phyloP scores from a whole-genome alignment of 306 rosid genomes.

The Vigna mungo region DNA sequence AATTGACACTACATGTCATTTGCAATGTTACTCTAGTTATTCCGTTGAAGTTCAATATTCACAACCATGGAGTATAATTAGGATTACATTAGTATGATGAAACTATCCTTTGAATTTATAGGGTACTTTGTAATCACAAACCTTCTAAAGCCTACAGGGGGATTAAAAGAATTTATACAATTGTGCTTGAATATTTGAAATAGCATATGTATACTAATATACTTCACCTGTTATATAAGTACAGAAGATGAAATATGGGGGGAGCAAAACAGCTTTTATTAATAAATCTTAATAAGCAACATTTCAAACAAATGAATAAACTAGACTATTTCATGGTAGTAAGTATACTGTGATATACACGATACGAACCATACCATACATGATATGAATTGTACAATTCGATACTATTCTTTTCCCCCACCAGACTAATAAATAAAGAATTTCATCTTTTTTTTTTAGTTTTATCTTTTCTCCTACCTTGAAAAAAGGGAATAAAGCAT shows the following conservation, averaged over 20 bases:
- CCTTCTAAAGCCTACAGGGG: background rate
- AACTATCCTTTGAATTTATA: background rate
- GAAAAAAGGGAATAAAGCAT: too few species aligned
- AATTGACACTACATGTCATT: background rate
- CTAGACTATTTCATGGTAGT: too few species aligned
- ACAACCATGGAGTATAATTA: background rate
- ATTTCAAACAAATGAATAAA: background rate
- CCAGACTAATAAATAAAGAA: too few species aligned
- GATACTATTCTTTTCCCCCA: too few species aligned
- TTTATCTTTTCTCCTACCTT: too few species aligned
- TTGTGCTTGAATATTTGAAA: background rate
- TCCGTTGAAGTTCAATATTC: background rate
- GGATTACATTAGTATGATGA: background rate
- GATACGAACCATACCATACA: too few species aligned
- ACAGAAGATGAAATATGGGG: too few species aligned
- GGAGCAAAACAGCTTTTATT: too few species aligned
- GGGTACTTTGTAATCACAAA: background rate
- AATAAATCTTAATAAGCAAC: background rate
- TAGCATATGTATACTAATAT: background rate
- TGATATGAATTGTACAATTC: too few species aligned
- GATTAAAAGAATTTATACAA: background rate
- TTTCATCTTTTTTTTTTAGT: too few species aligned
- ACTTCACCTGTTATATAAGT: background rate
- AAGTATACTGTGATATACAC: too few species aligned
- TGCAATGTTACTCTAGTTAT: too few species aligned